Evolutionary conservation across 805 yeast species (phyloP), one percentile per base, ranked within the genome.

Genomic region (Scheffersomyces coipomensis): DNA sequence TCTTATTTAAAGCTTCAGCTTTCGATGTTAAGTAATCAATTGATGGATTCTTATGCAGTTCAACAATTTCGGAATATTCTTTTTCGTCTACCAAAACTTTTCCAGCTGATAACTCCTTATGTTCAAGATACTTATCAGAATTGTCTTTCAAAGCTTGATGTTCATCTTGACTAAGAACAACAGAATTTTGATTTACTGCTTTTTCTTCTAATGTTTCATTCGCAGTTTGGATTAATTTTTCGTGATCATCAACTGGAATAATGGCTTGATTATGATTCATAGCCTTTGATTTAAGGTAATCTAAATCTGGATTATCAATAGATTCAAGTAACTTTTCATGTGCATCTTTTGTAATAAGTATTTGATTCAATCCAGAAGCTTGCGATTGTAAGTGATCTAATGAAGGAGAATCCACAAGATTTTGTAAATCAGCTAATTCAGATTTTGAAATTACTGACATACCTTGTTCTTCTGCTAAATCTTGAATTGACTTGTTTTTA

Each of bases 371-470:
- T 13, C 46, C 44, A 2, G 24, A 29, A 0, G 71, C 63, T 24
- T 58, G 55, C 4, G 38, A 42, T 25, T 40, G 50, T 23, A 75
- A 29, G 32, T 56, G 51, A 0, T 62, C 67, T 5, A 56, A 12
- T 15, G 61, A 30, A 5, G 75, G 73, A 7, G 37, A 39, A 5
- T 55, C 34, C 2, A 37, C 49, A 24, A 19, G 25, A 26, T 15
- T 36, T 34, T 3, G 42, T 29, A 38, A 29, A 30, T 37, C 10
- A 7, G 42, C 24, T 19, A 37, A 42, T 13, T 40, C 42, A 3
- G 30, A 12, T 9, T 33, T 38, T 3, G 42, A 32, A 12, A 49
- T 12, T 1, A 37, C 36, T 3, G 39, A 33, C 26, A 40, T 23
- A 24, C 48, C 46, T 11, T 37, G 27, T 27, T 49, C 60, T 22